A percentile compares a stretch with the other conserved stretches of the same genome.
Evolutionary conservation across 2,329 filamentous ascomycete genomes (phyloP).

Genomic region (Ceratocystis diversiconidia): DNA sequence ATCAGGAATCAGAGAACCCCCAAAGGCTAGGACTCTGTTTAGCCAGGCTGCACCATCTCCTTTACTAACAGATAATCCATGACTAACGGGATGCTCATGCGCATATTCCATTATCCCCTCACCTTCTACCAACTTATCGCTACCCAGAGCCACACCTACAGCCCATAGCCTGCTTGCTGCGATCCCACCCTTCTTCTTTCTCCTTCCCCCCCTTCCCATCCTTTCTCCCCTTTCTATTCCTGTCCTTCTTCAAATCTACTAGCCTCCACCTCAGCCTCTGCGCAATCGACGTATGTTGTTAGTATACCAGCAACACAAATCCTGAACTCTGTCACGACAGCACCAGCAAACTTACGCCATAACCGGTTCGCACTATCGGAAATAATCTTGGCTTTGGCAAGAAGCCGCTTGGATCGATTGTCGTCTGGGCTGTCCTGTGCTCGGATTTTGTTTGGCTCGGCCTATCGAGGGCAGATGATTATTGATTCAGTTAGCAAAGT

Average conservation of each 20-base stretch:
- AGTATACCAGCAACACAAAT: neutral
- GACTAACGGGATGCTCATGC: neutral
- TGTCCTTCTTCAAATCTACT: neutral
- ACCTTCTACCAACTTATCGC: neutral
- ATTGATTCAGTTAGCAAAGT: neutral
- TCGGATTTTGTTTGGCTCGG: slow-evolving; percentile 51
- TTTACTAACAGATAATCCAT: neutral
- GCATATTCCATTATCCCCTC: neutral
- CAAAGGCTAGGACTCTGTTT: too few species aligned
- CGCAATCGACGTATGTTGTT: neutral
- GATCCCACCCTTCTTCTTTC: neutral
- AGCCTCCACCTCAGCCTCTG: slow-evolving; percentile 1
- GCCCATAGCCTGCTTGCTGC: neutral
- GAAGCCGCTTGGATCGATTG: slow-evolving; percentile 48
- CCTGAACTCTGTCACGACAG: neutral
- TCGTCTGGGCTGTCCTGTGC: slow-evolving; percentile 40
- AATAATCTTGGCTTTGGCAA: slow-evolving; percentile 53
- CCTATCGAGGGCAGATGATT: slow-evolving; percentile 28
- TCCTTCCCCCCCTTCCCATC: neutral
- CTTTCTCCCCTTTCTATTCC: neutral
- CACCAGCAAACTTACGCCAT: slow-evolving; percentile 40
- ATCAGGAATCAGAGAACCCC: neutral
- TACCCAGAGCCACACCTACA: too few species aligned
- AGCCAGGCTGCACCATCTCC: neutral
- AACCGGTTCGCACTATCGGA: slow-evolving; percentile 53